Evolutionary conservation across 495 filamentous ascomycete species (phyloP), one percentile per base, ranked within the genome.

Genomic region (Xylaria nigripes): DNA sequence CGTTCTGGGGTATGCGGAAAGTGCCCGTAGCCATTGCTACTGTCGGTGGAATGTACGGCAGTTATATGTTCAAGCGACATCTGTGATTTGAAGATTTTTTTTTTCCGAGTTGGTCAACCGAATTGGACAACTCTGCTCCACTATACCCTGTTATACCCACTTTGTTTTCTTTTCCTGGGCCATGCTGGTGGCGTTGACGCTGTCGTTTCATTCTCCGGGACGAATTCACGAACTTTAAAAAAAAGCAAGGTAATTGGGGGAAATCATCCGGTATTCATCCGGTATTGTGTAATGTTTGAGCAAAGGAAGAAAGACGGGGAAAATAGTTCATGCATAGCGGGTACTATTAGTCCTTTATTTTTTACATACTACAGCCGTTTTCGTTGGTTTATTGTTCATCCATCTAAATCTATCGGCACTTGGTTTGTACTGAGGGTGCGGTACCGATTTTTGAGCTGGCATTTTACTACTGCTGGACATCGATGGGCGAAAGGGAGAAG

Each of bases 1-100:
- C 80, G 54, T 85, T 81, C 72, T 93, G 89, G 89, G 89, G 89
- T 15, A 90, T 89, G 81, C 79, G 86, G 41, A 95, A 95, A 76
- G 76, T 90, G 25, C 88, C 89, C 10, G 83, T 93, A 48, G 86
- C 86, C 12, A 69, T 76, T 34, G 82, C 84, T 6, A 87, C 91
- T 59, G 87, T 93, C 2, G 86, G 86, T 12, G 89, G 89, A 21
- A 83, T 95, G 71, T 94, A 94, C 66, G 88, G 87, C 42, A 84
- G 83, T 56, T 93, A 87, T 67, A 91, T 90, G 83, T 94, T 91
- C 61, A 73, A 71, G 58, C 62, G 75, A 34, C 70, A 73, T 61
- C 56, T 77, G 24, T 77, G 59, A 71, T 25, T n/a, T 21, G 18
- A n/a, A 16, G 15, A 15, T 21, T 5, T 27, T 49, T 21, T 24